These are phyloP conservation scores for Curvularia hawaiiensis DNA, from an alignment of 2,329 filamentous ascomycete species.

Conservation along the genomic window DNA sequence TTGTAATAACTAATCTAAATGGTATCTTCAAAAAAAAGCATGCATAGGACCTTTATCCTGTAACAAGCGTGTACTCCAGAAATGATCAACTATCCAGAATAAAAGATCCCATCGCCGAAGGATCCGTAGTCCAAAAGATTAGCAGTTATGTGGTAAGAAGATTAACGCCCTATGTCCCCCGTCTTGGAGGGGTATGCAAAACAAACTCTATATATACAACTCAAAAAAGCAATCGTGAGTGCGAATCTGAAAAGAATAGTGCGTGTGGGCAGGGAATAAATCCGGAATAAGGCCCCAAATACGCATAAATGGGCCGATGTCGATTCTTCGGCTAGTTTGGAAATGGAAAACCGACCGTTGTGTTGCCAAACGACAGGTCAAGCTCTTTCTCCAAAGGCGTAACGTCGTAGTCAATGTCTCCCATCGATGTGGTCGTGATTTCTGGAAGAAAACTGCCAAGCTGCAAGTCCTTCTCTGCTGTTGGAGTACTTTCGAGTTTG, in stretches of 20 bases:
- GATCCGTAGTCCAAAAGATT: not conserved
- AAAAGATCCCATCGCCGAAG: not conserved
- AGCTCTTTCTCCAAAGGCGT: conserved; percentile 38
- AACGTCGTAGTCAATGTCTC: conserved; percentile 22
- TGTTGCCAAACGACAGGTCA: conserved; percentile 35
- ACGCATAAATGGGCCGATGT: not conserved
- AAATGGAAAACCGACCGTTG: conserved; percentile 15
- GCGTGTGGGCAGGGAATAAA: not conserved
- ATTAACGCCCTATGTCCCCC: conserved; percentile 7
- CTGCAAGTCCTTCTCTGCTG: conserved; percentile 45
- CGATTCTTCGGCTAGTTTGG: not conserved
- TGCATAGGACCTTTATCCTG: not conserved
- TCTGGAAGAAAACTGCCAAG: conserved; percentile 24
- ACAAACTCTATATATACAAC: conserved; percentile 13
- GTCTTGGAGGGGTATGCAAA: conserved; percentile 5
- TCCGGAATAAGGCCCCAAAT: not conserved
- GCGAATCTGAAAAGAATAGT: not conserved
- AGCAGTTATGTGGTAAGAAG: conserved; percentile 1
- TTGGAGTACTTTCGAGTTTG: conserved; percentile 53
- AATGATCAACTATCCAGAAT: not conserved
- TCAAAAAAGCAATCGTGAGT: not conserved
- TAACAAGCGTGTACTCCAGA: conserved; percentile 1
- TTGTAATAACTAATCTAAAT: conserved; percentile 8
- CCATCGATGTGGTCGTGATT: conserved; percentile 7
- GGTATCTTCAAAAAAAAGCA: conserved; percentile 2